Conservation (phyloP, 139 green algal species). For the Tetradesmus obliquus region DNA sequence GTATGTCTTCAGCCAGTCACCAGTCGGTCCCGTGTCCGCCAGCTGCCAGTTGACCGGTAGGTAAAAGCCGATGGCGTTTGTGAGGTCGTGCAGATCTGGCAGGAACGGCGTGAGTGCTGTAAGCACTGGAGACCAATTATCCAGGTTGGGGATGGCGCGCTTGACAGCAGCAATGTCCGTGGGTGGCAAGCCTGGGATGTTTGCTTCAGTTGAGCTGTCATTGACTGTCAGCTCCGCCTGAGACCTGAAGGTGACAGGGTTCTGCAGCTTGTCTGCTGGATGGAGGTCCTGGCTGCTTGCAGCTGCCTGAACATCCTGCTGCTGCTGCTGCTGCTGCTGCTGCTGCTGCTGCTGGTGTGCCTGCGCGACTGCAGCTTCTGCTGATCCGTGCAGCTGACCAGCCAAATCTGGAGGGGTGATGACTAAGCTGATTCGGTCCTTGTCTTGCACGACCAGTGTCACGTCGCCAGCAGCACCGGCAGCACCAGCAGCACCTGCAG, state of each 20-base stretch:
- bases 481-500: background rate
- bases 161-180: background rate
- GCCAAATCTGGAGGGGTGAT: background rate
- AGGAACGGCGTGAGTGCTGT: constrained; percentile 6
- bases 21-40: constrained; percentile 7
- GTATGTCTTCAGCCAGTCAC: background rate
- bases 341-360: background rate
- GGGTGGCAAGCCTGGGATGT: constrained; percentile 18
- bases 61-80: constrained; percentile 8
- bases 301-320: background rate
- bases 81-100: background rate
- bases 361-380: background rate
- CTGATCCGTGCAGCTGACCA: background rate
- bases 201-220: background rate
- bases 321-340: background rate
- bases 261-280: background rate
- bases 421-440: background rate
- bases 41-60: background rate
- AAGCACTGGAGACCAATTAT: background rate
- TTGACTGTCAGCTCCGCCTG: background rate
- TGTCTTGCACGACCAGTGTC: background rate
- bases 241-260: background rate
- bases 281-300: background rate
- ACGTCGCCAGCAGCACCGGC: background rate
- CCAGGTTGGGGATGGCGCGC: background rate